Evolutionary conservation across 805 yeast genomes (phyloP), one percentile per base, ranked within the genome.

Genomic region (Yarrowia keelungensis): DNA sequence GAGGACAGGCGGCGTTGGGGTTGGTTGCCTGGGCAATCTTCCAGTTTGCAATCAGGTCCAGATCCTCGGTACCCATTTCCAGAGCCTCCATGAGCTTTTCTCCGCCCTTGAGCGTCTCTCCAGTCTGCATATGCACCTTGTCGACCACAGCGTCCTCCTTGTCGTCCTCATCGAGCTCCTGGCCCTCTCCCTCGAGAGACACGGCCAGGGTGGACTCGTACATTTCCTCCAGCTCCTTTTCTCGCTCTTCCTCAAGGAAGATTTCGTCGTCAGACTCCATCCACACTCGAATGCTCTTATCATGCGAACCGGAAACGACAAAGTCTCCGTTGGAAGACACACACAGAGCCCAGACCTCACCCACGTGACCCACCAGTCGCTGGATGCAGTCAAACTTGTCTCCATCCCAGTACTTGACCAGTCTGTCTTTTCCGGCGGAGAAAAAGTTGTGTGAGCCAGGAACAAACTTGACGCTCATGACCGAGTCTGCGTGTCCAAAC

Each of bases 371-470:
- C 5, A 86, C 84, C 41, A 95, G 81, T 74, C 89, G 91, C 78
- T 95, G 98, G 71, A 95, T 87, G 78, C 94, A 90, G 74, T 91
- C 97, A 78, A 95, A 95, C 79, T 95, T 95, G 74, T 91, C 96
- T 72, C 98, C 99, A 78, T 95, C 99, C 99, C 99, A 95, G 78
- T 92, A 92, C 79, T 95, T 95, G 69, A 95, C 85, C 70, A 89
- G 79, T 14, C 90, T 92, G 79, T 95, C 99, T 76, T 95, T 95
- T 42, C 94, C 89, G 69, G 91, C 87, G 69, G 97, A 89, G 80
- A 95, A 90, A 78, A 95, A 93, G 77, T 93, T 87, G 76, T 94
- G 97, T 14, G 90, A 83, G n/a, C 87, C 88, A 1, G 96, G 94
- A 65, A 92, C 83, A 75, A 95, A 95, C 70, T 82, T 85, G 39